Percentiles rank a stretch among this genome's conserved stretches.
These are phyloP conservation scores for Alnus rubra DNA, from an alignment of 306 rosid species.

Conservation along the genomic window DNA sequence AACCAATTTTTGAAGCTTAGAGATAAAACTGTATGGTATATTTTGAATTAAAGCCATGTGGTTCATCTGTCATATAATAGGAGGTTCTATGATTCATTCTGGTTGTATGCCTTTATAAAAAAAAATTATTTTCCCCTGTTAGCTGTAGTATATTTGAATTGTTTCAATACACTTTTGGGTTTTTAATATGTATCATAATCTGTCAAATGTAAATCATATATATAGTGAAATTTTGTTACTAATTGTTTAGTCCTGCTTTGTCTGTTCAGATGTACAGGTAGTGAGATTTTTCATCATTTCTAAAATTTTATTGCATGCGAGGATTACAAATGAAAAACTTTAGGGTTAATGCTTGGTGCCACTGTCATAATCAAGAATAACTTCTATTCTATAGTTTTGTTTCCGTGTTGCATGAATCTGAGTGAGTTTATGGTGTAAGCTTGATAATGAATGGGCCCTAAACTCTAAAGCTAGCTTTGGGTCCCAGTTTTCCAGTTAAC, in stretches of 20 bases:
- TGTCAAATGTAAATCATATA: neutral
- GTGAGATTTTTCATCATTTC: neutral
- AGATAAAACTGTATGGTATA: neutral
- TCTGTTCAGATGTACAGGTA: neutral
- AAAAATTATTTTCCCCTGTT: neutral
- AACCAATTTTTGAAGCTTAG: neutral
- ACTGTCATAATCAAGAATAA: neutral
- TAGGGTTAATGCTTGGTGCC: neutral
- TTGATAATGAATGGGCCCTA: neutral
- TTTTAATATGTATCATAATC: neutral
- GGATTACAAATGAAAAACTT: neutral
- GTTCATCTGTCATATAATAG: neutral
- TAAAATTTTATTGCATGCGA: neutral
- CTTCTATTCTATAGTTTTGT: neutral
- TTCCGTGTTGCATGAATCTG: neutral
- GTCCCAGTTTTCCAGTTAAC: neutral
- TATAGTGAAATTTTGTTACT: neutral
- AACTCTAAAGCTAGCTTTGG: neutral
- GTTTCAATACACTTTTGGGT: neutral
- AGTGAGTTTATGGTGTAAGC: neutral
- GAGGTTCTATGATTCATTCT: neutral
- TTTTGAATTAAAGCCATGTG: neutral
- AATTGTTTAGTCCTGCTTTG: neutral
- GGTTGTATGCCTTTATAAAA: neutral
- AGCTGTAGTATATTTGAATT: neutral